These are phyloP conservation scores for Termitomyces sp. DNA, from an alignment of 768 basidiomycete species.

Conservation along the genomic window DNA sequence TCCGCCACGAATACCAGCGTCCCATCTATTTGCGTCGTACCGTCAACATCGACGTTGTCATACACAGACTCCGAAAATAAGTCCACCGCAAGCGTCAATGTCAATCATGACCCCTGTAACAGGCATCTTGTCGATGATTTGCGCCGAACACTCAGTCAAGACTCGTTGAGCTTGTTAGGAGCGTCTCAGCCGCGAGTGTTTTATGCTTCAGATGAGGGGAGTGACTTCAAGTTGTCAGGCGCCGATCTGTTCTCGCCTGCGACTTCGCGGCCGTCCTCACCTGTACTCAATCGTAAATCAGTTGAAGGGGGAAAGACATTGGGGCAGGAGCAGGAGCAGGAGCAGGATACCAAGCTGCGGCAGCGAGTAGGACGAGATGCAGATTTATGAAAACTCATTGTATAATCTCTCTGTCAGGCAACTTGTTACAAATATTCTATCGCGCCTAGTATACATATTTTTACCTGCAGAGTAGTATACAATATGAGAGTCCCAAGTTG, in stretches of 20 bases:
- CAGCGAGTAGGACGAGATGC: conserved; percentile 10
- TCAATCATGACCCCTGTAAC: conserved; percentile 3
- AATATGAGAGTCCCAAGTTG: conserved; percentile 7
- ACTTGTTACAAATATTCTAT: not conserved
- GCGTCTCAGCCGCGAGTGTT: conserved; percentile 35
- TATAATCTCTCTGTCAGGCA: not conserved
- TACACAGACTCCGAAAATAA: conserved; percentile 23
- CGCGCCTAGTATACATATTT: conserved; percentile 8
- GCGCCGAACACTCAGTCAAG: not conserved
- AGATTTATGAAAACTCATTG: not conserved
- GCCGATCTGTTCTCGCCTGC: conserved; percentile 73
- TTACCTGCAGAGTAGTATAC: conserved; percentile 11
- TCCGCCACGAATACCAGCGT: conserved; percentile 31
- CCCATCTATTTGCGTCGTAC: conserved; percentile 28
- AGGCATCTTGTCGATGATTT: conserved; percentile 2
- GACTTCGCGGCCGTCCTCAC: conserved; percentile 61
- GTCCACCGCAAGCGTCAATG: not conserved
- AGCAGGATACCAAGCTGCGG: conserved; percentile 12
- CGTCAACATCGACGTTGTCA: conserved; percentile 18
- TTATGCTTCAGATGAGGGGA: conserved; percentile 42
- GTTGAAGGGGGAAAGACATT: conserved; percentile 17
- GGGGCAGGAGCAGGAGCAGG: conserved; percentile 13
- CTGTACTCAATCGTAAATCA: conserved; percentile 39
- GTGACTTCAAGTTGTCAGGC: conserved; percentile 54
- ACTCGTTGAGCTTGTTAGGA: conserved; percentile 7